Base-by-base conservation (phyloP, 352 stramenopile species). In the Pythium vanterpoolii region DNA sequence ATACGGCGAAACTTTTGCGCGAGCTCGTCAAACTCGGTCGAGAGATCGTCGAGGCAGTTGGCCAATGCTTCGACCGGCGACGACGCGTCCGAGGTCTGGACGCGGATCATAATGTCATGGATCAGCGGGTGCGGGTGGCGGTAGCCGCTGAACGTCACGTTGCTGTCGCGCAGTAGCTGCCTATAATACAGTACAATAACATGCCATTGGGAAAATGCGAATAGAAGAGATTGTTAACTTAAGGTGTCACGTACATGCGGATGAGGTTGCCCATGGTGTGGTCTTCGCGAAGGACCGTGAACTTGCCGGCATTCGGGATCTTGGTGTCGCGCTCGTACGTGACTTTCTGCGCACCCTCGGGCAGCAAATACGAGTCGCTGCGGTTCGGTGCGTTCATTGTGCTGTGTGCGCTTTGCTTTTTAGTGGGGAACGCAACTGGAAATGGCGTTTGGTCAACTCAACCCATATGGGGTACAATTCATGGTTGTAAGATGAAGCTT, bases 181-280 rank as follows among this genome's bases (percentile, higher is more conserved):
- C 82, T 92, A n/a, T n/a, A n/a, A n/a, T n/a, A n/a, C n/a, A 45
- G 14, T 56, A 27, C 4, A 13, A 18, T 8, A 42, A 21, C 5
- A 43, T 38, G 14, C 4, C 34, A 42, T 42, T 19, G 3, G 19
- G 34, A 3, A 5, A 42, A 42, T 9, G n/a, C 7, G 21, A 19
- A 27, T 4, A 36, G 44, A 27, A 21, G 44, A 34, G 44, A 8
- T 14, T 39, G 8, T 27, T 23, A 27, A 38, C 1, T 14, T 1
- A 42, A 6, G 38, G 3, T 11, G 19, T 5, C 7, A 73, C 83
- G 74, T 69, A 97, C 95, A 99, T 98, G 56, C 97, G 93, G 59
- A 99, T 87, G 59, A 99, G 86, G 71, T 99, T 99, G 40, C 87
- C 93, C 42, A 99, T 85, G 0, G 97, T 99, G 77, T 99, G 97